Percentiles rank a stretch among this genome's conserved stretches.
Evolutionary conservation across 2,329 filamentous ascomycete genomes (phyloP).

Genomic region (Trichoderma semiorbis): DNA sequence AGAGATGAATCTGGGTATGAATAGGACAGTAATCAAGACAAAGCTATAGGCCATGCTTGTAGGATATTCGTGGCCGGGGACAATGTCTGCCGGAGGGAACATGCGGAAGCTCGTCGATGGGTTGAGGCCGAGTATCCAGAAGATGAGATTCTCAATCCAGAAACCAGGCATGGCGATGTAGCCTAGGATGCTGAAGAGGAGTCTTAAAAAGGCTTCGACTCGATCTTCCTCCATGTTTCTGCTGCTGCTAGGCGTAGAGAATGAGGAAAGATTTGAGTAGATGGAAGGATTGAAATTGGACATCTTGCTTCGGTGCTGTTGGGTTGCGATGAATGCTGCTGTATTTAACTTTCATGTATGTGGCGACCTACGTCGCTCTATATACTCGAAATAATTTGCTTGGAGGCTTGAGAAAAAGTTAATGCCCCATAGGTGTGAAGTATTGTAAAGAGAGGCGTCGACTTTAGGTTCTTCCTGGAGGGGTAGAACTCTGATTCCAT

Average conservation of each 20-base stretch:
- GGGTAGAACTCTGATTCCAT: neutral
- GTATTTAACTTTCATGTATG: neutral
- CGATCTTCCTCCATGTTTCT: neutral
- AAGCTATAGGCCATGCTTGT: neutral
- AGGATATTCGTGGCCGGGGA: neutral
- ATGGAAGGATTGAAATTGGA: neutral
- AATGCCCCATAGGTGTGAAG: neutral
- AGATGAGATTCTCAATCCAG: neutral
- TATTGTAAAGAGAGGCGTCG: neutral
- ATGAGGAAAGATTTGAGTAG: neutral
- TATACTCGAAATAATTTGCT: neutral
- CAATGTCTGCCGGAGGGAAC: neutral
- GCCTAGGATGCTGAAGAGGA: neutral
- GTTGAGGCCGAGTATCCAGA: neutral
- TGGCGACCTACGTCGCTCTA: neutral
- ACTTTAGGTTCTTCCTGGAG: neutral
- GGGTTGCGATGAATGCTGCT: neutral
- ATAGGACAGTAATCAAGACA: neutral
- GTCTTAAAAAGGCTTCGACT: neutral
- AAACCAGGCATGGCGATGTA: neutral
- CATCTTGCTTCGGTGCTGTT: neutral
- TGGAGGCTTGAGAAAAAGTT: neutral
- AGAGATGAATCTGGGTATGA: neutral
- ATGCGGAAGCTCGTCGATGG: neutral
- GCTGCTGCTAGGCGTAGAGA: neutral